phyloP scores from a whole-genome alignment of 2,329 filamentous ascomycete species.

The Phaeophleospora eucalypticola region DNA sequence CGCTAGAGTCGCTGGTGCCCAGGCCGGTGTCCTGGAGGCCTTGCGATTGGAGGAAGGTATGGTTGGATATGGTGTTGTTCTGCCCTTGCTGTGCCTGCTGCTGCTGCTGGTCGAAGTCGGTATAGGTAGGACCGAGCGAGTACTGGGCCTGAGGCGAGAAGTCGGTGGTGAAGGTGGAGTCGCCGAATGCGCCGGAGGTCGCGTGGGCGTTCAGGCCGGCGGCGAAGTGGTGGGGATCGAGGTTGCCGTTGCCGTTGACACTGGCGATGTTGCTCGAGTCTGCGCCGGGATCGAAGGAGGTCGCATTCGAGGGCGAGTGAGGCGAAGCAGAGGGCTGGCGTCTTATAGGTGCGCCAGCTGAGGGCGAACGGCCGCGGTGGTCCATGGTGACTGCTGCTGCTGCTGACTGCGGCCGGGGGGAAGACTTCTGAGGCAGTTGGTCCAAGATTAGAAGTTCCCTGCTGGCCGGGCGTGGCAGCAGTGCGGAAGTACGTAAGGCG shows the following conservation, averaged over 20 bases:
- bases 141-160: constrained; percentile 42
- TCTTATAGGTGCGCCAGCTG: constrained; percentile 25
- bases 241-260: constrained; percentile 8
- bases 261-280: constrained; percentile 19
- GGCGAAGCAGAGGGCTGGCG: constrained; percentile 29
- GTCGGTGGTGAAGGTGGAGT: constrained; percentile 39
- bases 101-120: constrained; percentile 23
- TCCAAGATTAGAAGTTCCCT: neutral
- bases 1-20: constrained; percentile 34
- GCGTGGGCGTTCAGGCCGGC: constrained; percentile 23
- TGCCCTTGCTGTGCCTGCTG: constrained; percentile 5
- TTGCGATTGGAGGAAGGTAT: constrained; percentile 40
- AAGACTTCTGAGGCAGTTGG: neutral
- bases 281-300: no score
- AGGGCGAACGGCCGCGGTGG: constrained; percentile 27
- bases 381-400: no score
- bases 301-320: no score
- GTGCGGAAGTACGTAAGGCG: no score
- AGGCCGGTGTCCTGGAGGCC: constrained; percentile 38
- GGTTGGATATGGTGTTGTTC: constrained; percentile 33
- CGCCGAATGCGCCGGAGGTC: constrained; percentile 22
- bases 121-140: constrained; percentile 40
- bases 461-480: neutral
- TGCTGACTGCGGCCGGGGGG: neutral
- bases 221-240: constrained; percentile 7